phyloP scores from a whole-genome alignment of 176 grass and related monocot species.

The Zoysia japonica region DNA sequence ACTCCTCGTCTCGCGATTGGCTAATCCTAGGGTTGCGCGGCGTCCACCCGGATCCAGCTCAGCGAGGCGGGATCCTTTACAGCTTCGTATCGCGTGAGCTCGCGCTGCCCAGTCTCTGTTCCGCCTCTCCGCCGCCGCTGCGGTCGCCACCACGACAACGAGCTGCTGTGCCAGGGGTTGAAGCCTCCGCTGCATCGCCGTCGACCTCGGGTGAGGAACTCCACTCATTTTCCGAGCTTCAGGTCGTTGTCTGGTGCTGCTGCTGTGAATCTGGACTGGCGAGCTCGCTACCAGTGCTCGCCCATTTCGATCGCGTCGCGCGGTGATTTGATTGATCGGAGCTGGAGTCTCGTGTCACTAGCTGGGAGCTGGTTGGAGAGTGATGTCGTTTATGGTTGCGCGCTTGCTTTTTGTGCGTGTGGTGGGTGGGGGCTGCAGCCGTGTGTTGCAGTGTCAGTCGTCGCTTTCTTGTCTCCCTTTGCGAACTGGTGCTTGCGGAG shows the following conservation, averaged over 20 bases:
- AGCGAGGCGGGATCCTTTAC: conserved; percentile 2
- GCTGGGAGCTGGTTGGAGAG: conserved; percentile 30
- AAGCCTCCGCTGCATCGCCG: conserved; percentile 15
- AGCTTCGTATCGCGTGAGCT: conserved; percentile 41
- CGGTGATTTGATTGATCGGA: conserved; percentile 33
- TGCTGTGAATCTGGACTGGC: neutral
- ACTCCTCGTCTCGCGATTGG: conserved; percentile 52
- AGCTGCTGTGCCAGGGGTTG: conserved; percentile 19
- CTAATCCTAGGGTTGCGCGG: conserved; percentile 52
- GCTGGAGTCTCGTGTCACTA: neutral
- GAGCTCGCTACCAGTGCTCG: neutral
- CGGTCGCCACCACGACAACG: no score
- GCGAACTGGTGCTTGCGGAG: conserved; percentile 47
- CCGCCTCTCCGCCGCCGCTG: no score
- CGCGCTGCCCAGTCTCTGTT: no score
- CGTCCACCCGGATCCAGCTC: conserved; percentile 32
- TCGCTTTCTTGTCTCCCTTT: conserved; percentile 50
- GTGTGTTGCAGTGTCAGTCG: conserved; percentile 36
- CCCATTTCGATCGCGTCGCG: conserved; percentile 21
- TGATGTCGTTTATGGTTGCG: conserved; percentile 38
- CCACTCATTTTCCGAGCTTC: neutral
- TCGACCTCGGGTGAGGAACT: conserved; percentile 36
- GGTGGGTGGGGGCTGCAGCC: conserved; percentile 35
- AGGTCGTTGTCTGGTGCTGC: neutral
- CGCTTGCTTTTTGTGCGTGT: conserved; percentile 34